Percentiles rank a stretch among this genome's conserved stretches.
phyloP scores from a whole-genome alignment of 139 green algal genomes.

The Eudorina sp. region DNA sequence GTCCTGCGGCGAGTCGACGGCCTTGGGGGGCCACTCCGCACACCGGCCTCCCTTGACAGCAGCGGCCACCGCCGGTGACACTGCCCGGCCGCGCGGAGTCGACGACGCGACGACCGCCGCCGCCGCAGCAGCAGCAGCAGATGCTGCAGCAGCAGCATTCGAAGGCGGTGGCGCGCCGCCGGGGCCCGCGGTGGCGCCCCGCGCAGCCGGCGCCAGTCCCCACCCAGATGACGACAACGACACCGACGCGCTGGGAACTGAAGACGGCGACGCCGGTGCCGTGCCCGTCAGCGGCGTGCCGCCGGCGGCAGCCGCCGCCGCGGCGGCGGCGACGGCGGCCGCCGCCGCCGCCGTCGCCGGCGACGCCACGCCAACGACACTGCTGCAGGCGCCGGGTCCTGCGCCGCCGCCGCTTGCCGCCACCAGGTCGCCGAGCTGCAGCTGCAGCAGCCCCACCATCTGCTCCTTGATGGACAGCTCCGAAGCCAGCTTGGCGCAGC shows the following conservation, averaged over 20 bases:
- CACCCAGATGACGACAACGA: constrained; percentile 16
- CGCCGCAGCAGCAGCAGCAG: not conserved
- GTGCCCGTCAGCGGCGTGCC: too few relatives aligned
- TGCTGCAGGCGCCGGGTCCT: not conserved
- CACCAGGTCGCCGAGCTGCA: constrained; percentile 39
- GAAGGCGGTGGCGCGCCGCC: too few relatives aligned
- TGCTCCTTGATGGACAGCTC: constrained; percentile 48
- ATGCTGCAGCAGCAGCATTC: too few relatives aligned
- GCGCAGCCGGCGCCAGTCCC: not conserved
- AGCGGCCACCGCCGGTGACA: not conserved
- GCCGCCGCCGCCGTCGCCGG: not conserved
- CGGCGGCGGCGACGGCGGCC: not conserved
- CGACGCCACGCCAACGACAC: not conserved
- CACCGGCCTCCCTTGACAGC: too few relatives aligned
- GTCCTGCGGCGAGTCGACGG: constrained; percentile 21
- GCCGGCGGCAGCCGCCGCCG: constrained; percentile 4
- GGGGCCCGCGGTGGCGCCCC: not conserved
- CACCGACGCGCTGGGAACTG: not conserved
- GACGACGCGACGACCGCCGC: not conserved
- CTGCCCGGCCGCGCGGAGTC: not conserved
- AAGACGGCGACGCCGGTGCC: not conserved
- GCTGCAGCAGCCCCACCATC: constrained; percentile 47
- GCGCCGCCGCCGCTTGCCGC: not conserved
- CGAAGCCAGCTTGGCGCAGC: constrained; percentile 39
- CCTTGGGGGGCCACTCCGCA: not conserved